Evolutionary conservation across 495 filamentous ascomycete genomes (phyloP), one percentile per base, ranked within the genome.

Genomic region (Annulohypoxylon moriforme): DNA sequence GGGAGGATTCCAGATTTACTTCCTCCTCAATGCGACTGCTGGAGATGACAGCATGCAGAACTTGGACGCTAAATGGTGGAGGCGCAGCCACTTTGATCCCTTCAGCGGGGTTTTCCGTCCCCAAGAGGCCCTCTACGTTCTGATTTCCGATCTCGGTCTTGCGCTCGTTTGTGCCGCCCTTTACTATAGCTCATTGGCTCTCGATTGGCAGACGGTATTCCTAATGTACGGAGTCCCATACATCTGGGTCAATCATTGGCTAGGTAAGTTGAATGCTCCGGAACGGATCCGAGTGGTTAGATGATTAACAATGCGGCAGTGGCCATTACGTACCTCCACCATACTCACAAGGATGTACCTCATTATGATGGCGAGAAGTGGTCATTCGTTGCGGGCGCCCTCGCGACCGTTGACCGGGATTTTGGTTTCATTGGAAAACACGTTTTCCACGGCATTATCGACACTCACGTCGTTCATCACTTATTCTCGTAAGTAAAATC

Each of bases 381-480:
- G 89, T 88, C 84, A 46, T 91, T 86, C 75, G 81, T 86, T 31
- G 86, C 86, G 64, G 89, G 89, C 34, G 88, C 89, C 29, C 83
- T 89, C 25, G 83, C 85, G 16, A 91, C 89, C 20, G 85, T 91
- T 38, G 89, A 91, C 78, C 85, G 89, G 50, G 85, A 87, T 44
- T 85, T 88, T 64, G 88, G 89, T 60, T 90, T 88, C 76, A 87
- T 89, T 64, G 88, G 88, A 25, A 84, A 85, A 49, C 83, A 87
- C 65, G 80, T 91, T 69, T 86, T 90, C 80, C 89, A 91, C 79
- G 85, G 88, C 70, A 90, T 90, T 73, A 87, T 89, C 69, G 89
- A 90, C 73, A 86, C 85, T 56, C 89, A 90, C 75, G 89, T 91
- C 60, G 79, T 90, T 22, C 89, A 91, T 77, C 89, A 90, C 79